A percentile compares a stretch with the other conserved stretches of the same genome.
These are phyloP conservation scores for Lepidium sativum DNA, from an alignment of 345 rosid species.

Conservation along the genomic window DNA sequence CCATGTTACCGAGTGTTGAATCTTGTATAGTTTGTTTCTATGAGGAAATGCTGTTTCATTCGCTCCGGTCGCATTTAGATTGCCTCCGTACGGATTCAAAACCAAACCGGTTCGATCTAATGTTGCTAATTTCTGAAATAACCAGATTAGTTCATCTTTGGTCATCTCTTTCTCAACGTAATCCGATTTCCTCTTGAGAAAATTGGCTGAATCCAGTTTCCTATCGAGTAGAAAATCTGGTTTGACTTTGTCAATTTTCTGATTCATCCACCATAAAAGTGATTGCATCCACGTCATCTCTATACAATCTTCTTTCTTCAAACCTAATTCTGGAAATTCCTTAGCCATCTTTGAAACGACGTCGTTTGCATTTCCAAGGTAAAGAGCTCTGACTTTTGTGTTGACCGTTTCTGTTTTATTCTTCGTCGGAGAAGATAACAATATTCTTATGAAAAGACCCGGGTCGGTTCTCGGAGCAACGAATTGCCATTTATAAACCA, in stretches of 20 bases:
- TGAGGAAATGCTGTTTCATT: slow-evolving; percentile 47
- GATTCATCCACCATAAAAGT: slow-evolving; percentile 25
- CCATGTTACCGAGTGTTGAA: slow-evolving; percentile 40
- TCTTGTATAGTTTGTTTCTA: slow-evolving; percentile 37
- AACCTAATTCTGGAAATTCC: slow-evolving; percentile 41
- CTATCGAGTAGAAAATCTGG: slow-evolving; percentile 30
- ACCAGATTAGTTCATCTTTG: slow-evolving; percentile 20
- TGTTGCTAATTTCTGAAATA: slow-evolving; percentile 23
- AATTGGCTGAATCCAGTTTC: slow-evolving; percentile 2
- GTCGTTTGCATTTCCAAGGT: slow-evolving; percentile 26
- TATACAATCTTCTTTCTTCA: slow-evolving; percentile 30
- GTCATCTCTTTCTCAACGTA: slow-evolving; percentile 37
- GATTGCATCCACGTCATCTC: slow-evolving; percentile 52
- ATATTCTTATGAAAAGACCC: slow-evolving; percentile 21
- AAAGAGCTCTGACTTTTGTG: slow-evolving; percentile 25
- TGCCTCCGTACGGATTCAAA: slow-evolving; percentile 58
- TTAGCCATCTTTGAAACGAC: slow-evolving; percentile 24
- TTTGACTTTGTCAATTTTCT: slow-evolving; percentile 5
- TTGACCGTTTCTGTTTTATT: slow-evolving; percentile 24
- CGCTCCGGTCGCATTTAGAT: slow-evolving; percentile 32
- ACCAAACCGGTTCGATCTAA: slow-evolving; percentile 19
- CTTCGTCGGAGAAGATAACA: background rate
- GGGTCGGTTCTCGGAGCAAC: slow-evolving; percentile 28
- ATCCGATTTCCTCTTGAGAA: slow-evolving; percentile 48
- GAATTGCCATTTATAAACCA: slow-evolving; percentile 29